phyloP scores from a whole-genome alignment of 768 basidiomycete species.

The Macrolepiota albuminosa region DNA sequence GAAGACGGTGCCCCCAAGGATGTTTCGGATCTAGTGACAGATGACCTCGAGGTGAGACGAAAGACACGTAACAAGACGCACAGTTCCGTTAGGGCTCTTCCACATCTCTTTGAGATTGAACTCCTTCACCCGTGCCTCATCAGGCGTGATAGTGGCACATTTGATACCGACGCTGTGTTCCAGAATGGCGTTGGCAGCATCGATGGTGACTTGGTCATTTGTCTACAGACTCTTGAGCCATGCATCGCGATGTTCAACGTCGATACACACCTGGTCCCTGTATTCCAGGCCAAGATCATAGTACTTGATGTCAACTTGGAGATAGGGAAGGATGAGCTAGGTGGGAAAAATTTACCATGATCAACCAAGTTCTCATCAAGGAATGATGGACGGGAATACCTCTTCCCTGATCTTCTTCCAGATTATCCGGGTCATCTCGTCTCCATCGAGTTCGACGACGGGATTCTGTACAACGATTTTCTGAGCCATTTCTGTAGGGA shows the following conservation, averaged over 20 bases:
- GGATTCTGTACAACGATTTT: slow-evolving; percentile 86
- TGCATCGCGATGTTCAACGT: neutral
- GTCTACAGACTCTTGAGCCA: slow-evolving; percentile 46
- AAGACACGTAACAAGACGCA: slow-evolving; percentile 30
- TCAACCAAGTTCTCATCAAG: neutral
- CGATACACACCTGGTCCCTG: slow-evolving; percentile 68
- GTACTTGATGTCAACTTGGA: slow-evolving; percentile 97
- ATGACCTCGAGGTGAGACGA: neutral
- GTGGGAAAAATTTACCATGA: neutral
- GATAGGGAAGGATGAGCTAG: slow-evolving; percentile 92
- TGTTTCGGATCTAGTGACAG: slow-evolving; percentile 81
- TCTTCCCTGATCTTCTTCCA: slow-evolving; percentile 98
- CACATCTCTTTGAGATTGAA: slow-evolving; percentile 99
- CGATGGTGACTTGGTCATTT: slow-evolving; percentile 88
- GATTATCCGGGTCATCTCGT: slow-evolving; percentile 99
- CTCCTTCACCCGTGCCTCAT: slow-evolving; percentile 93
- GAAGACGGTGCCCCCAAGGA: slow-evolving; percentile 97
- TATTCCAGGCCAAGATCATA: slow-evolving; percentile 94
- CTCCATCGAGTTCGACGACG: slow-evolving; percentile 92
- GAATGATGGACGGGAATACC: slow-evolving; percentile 39
- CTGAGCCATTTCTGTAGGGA: slow-evolving; percentile 26
- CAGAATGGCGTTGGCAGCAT: slow-evolving; percentile 91
- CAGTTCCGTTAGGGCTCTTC: slow-evolving; percentile 95
- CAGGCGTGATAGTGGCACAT: slow-evolving; percentile 98
- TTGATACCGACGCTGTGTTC: slow-evolving; percentile 97